Base-by-base conservation (phyloP, 108 stramenopile genomes). In the Stephanodiscus triporus region DNA sequence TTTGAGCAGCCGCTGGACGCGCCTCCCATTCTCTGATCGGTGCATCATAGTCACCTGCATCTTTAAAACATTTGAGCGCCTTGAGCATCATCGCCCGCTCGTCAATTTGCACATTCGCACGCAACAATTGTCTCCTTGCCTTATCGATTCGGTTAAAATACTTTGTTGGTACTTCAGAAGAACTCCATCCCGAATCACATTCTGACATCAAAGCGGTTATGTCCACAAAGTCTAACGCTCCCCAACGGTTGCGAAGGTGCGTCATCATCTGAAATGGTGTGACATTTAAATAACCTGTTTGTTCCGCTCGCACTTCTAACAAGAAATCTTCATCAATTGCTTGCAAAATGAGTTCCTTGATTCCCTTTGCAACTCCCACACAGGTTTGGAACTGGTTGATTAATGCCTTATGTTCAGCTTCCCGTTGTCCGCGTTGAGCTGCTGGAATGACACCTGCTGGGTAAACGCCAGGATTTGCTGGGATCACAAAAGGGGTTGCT, bases 271-370 rank as follows among this genome's bases (percentile, higher is more conserved):
- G 6, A 6, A 36, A 6, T 13, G 60, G 60, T 8, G 60, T 62
- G 6, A 36, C 32, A 36, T 62, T 34, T 62, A 62, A 62, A 34
- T 36, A 62, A 10, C 30, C 60, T 8, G 36, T 6, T 4, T 6
- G 3, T 34, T 62, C 60, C 3, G 0, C 29, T 34, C 13, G 6
- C 30, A 62, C 0, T 34, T 62, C 60, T 34, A 62, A 36, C 32
- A 34, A 1, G 13, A 32, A 62, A 34, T 62, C 32, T 27, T 34
- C 60, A 13, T 62, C 27, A 32, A 62, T 13, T 34, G 26, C 60
- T 34, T 34, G 26, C 4, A 62, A 13, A 36, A 62, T 62, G 60
- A 62, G 6, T 4, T 62, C 60, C 16, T 62, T 62, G 6, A 62
- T 4, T 62, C 30, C 60, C 30, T 22, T 34, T 9, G 1, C 32